Conservation (phyloP, 2,329 filamentous ascomycete genomes). For the Pseudopyrenochaeta lycopersici region DNA sequence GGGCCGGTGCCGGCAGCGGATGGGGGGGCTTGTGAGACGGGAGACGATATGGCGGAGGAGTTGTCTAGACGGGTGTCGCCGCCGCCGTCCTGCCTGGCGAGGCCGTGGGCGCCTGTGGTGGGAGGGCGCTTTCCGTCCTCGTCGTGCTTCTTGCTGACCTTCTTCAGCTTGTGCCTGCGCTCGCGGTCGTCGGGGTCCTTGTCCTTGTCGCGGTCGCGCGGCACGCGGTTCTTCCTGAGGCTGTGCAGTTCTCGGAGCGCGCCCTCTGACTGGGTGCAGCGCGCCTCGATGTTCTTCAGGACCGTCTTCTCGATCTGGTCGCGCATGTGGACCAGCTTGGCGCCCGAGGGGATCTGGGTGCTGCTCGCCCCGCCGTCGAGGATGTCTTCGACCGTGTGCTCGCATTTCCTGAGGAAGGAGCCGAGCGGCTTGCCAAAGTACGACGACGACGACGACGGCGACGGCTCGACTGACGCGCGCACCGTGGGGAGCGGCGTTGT, state of each 20-base stretch:
- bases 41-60: constrained; percentile 51
- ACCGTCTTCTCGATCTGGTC: constrained; percentile 70
- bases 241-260: constrained; percentile 76
- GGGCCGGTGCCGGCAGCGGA: constrained; percentile 62
- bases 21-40: constrained; percentile 54
- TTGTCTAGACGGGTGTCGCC: constrained; percentile 58
- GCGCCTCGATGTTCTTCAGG: constrained; percentile 54
- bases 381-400: constrained; percentile 73
- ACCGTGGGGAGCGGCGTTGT: constrained; percentile 73
- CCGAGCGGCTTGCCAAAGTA: constrained; percentile 69
- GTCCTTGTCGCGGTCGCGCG: constrained; percentile 62
- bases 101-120: constrained; percentile 69
- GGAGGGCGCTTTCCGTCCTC: constrained; percentile 69
- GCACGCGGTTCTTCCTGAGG: constrained; percentile 68
- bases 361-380: constrained; percentile 69
- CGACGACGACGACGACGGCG: constrained; percentile 48
- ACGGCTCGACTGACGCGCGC: constrained; percentile 55
- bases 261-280: constrained; percentile 73
- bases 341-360: constrained; percentile 64
- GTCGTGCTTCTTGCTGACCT: constrained; percentile 83
- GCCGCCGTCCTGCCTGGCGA: constrained; percentile 71
- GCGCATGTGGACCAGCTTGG: constrained; percentile 70
- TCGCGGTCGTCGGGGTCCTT: constrained; percentile 57
- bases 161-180: constrained; percentile 54
- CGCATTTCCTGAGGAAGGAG: constrained; percentile 65